Evolutionary conservation across 1,284 basidiomycete genomes (phyloP), one percentile per base, ranked within the genome.

Genomic region (Inonotus obliquus): DNA sequence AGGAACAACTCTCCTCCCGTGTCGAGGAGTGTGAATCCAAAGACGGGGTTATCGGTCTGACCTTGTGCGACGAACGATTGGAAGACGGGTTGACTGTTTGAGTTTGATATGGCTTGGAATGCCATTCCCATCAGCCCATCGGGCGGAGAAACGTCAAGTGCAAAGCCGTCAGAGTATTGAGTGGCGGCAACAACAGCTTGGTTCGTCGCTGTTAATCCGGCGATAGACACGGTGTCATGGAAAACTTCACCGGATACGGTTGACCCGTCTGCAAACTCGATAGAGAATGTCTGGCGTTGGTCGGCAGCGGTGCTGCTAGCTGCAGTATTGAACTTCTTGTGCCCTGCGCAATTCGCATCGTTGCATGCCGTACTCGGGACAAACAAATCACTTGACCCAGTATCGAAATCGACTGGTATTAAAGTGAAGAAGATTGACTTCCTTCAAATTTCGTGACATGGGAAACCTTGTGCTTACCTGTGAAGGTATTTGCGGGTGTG

Each of bases 1-100:
- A 86, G 76, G 72, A 72, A 80, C 29, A 85, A 77, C 69, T 79
- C 76, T 2, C 80, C 80, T 63, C 78, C 80, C 25, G 69, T 70
- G 27, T 69, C 68, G n/a, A 77, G 73, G 65, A 84, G 77, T 65
- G 80, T 79, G 73, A 85, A 81, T 25, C 71, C 75, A 69, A 83
- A 84, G 35, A 74, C 69, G 35, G 70, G 67, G n/a, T 69, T 60
- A 11, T 69, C 62, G 55, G 77, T 72, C 44, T 68, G 65, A 53
- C 69, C 69, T 64, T 78, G 65, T 11, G 65, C 53, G 56, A 71
- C 51, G 9, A 73, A 69, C 17, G 69, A 73, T 63, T 68, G 63
- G 70, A 76, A 73, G 63, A 73, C 62, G 9, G 62, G 62, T 6
- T 58, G 54, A n/a, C 63, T 62, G 38, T 66, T 51, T 57, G 58